Evolutionary conservation across 208 protist species (phyloP), one percentile per base, ranked within the genome.

Genomic region (Leishmania braziliensis): DNA sequence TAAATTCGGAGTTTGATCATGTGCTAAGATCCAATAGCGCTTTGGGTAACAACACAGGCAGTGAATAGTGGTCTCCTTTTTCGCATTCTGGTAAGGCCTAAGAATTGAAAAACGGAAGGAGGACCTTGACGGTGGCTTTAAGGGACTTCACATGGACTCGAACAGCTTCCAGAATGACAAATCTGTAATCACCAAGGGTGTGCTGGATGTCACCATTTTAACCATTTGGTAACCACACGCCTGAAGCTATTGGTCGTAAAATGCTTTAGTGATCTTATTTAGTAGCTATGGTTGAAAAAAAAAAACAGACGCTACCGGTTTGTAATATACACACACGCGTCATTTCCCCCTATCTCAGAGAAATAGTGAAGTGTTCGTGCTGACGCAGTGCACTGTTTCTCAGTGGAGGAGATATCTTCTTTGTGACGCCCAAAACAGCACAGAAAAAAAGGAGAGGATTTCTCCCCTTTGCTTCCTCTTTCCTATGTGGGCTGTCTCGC

Each of bases 71-170:
- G 84, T 39, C 29, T 53, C 23, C 60, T 84, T 26, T 36, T 84
- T 9, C 79, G 79, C 20, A 68, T 84, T 12, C 78, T 80, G 1
- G 79, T 86, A 2, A 82, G 79, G 3, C 65, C 82, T 10, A 76
- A 83, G 65, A 80, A 78, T 70, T 54, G 76, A 83, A 29, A 83
- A 86, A 26, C 58, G 86, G 58, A 89, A 87, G 70, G 66, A 56
- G 36, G 83, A 85, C 62, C 60, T 89, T 5, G 26, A 79, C 18
- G n/a, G 70, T 6, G 80, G 83, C 20, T 81, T 83, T 29, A 65
- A 73, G 74, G 54, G 75, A 10, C 69, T 80, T 75, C 43, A 56
- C 62, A 66, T 63, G 20, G 73, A 78, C 26, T 74, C 29, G 70
- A 33, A 54, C 26, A 3, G 10, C 8, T 58, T 56, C 20, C 70